Base-by-base conservation (phyloP, 2,329 filamentous ascomycete species). In the Metarhizium sp. region DNA sequence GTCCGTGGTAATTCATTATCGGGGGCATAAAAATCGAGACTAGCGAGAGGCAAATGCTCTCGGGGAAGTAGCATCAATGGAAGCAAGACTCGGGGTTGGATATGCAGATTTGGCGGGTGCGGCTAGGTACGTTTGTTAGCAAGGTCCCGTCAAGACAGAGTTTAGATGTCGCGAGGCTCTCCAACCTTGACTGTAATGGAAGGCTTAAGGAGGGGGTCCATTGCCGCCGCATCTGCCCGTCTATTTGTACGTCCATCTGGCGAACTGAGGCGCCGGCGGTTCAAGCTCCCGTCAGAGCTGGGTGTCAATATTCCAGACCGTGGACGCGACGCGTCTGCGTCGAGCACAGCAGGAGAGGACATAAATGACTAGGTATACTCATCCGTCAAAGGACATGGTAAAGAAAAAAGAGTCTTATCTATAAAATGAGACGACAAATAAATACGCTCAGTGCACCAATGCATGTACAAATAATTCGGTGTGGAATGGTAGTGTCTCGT, bases 51-150 rank as follows among this genome's bases (percentile, higher is more conserved):
- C 5, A 88, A 73, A 57, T 78, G 71, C 60, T 84, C 75, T 61
- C 86, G 80, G 32, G 81, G 78, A 4, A 88, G 69, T 30, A 88
- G 71, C 75, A 86, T 81, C 52, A 86, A 66, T 3, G 82, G 82
- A 51, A 81, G 77, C 52, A 86, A 71, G 29, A 75, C 76, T 57
- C 78, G 76, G 51, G 82, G 79, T 62, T 78, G 79, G 29, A 75
- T 62, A 38, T 76, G 73, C 49, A 80, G 69, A 50, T 76, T 78
- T 13, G 75, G 73, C 10, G 81, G 82, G 63, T 84, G 74, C 45
- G 81, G 76, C 82, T 86, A 55, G 51, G 38, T 4, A 46, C 50
- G 56, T 20, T 40, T 50, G 58, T 67, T 48, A 69, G 59, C 51
- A 51, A 18, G 48, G n/a, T 30, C 38, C 46, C 38, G 40, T 5